Base-by-base conservation (phyloP, 1,284 basidiomycete genomes). In the Volvariella volvacea region DNA sequence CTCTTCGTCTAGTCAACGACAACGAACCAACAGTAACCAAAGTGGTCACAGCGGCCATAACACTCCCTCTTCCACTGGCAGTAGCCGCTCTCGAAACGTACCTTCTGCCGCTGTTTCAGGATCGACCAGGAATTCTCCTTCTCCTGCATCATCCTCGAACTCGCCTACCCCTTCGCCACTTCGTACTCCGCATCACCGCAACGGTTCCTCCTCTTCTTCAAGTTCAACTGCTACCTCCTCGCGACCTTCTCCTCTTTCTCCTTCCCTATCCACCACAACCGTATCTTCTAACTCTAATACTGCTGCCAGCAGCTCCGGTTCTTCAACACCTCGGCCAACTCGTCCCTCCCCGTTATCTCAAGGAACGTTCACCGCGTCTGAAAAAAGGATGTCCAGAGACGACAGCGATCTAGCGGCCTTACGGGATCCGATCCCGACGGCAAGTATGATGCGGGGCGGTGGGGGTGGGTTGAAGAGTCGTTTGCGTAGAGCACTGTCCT, bases 321-420 rank as follows among this genome's bases (percentile, higher is more conserved):
- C 67, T 17, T 55, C 68, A 12, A 61, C 72, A 17, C 69, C 76
- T 36, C 80, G 80, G 42, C 74, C 75, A 0, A 61, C 61, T n/a
- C 81, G 83, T 45, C 87, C 86, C 3, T 88, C 86, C 4, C 85
- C 87, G 20, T 67, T 89, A 34, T 86, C 83, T 3, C 85, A 88
- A 57, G 81, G 78, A 32, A 81, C 64, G 41, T 80, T 78, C 50
- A 77, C 76, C 9, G 72, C 75, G 16, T 63, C 75, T 0, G 85
- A 88, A 61, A 82, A 83, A 51, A 78, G 84, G 42, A 85, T 86
- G 73, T 85, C 82, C 16, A 76, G 78, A 45, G 86, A 88, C 64
- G 86, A 88, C 56, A 83, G 78, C 46, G 83, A 85, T 62, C 68
- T 84, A 30, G 75, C 72, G 1, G 68, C 79, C 25, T 73, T 78